Evolutionary conservation across 225 moss, liverwort and hornwort species (phyloP).

Genomic region (Pleurozium schreberi): DNA sequence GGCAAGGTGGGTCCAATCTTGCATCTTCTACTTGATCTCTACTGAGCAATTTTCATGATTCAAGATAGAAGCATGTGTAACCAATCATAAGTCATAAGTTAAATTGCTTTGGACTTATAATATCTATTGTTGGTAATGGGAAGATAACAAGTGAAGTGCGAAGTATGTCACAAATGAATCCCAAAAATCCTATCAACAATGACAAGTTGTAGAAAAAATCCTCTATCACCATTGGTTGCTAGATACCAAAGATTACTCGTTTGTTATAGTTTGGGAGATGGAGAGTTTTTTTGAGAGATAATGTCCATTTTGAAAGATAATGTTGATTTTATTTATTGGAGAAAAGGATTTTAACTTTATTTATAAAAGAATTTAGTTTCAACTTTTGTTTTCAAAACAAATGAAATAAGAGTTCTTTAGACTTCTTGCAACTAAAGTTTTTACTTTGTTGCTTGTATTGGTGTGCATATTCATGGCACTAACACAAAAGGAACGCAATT

Average conservation of each 20-base stretch:
- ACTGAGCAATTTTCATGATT: neutral
- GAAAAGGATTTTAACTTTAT: neutral
- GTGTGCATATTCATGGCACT: neutral
- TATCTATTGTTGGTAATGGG: neutral
- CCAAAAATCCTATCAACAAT: no score
- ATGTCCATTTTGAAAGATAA: neutral
- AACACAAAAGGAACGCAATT: accelerated
- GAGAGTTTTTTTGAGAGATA: accelerated
- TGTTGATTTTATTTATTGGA: neutral
- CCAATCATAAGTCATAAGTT: neutral
- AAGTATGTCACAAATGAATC: neutral
- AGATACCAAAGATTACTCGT: neutral
- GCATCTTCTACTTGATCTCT: neutral
- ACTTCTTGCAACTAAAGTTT: neutral
- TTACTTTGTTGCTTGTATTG: neutral
- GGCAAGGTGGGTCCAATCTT: neutral
- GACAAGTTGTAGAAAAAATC: neutral
- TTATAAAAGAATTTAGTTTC: neutral
- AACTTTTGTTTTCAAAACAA: neutral
- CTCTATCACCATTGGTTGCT: neutral
- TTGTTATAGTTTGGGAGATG: no score
- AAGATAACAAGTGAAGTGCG: neutral
- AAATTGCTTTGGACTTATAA: neutral
- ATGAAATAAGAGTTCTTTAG: neutral
- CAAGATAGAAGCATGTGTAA: neutral